These are phyloP conservation scores for Trametes sanguinea DNA, from an alignment of 768 basidiomycete genomes.

Conservation along the genomic window DNA sequence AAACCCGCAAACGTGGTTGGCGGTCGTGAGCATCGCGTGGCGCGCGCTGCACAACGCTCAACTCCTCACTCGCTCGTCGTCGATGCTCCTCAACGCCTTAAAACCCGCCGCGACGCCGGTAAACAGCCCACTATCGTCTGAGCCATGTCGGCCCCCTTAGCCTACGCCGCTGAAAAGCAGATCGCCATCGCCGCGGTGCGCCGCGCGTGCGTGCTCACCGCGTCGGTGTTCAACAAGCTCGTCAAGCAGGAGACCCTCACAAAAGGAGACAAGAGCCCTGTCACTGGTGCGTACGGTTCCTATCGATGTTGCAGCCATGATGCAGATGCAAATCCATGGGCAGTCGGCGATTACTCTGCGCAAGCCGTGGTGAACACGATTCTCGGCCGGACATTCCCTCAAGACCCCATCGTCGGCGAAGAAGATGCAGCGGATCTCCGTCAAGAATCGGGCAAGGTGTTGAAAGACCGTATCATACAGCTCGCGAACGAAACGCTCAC, in stretches of 20 bases:
- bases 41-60: slow-evolving; percentile 11
- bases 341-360: slow-evolving; percentile 92
- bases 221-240: slow-evolving; percentile 82
- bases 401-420: slow-evolving; percentile 90
- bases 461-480: slow-evolving; percentile 69
- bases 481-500: slow-evolving; percentile 83
- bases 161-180: slow-evolving; percentile 67
- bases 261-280: slow-evolving; percentile 84
- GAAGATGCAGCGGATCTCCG: slow-evolving; percentile 87
- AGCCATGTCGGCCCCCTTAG: slow-evolving; percentile 12
- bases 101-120: slow-evolving; percentile 14
- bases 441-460: slow-evolving; percentile 39
- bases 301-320: neutral
- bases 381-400: slow-evolving; percentile 74
- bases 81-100: slow-evolving; percentile 16
- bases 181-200: slow-evolving; percentile 87
- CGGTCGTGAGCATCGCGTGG: neutral
- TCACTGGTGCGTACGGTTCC: slow-evolving; percentile 47
- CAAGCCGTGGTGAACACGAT: slow-evolving; percentile 91
- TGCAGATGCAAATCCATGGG: neutral
- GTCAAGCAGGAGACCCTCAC: slow-evolving; percentile 84
- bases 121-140: neutral
- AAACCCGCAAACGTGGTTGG: slow-evolving; percentile 5
- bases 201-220: slow-evolving; percentile 81
- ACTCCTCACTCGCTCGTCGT: slow-evolving; percentile 5